Percentiles rank a stretch among this genome's conserved stretches.
phyloP scores from a whole-genome alignment of 352 stramenopile genomes.

The Phytophthora nicotianae region DNA sequence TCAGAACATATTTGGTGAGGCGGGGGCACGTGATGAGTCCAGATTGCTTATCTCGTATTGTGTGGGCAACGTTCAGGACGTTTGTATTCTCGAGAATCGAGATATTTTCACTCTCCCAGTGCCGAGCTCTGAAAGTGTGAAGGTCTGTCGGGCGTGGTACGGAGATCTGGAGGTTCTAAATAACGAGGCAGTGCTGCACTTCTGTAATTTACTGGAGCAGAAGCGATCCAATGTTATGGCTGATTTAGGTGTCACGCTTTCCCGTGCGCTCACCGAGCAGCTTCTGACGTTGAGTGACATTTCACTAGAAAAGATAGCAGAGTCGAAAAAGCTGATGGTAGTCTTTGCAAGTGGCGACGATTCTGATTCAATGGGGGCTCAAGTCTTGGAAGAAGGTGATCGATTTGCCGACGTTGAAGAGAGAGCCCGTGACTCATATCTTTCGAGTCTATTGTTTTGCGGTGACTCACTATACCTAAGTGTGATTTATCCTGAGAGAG shows the following conservation, averaged over 20 bases:
- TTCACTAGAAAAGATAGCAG: slow-evolving; percentile 22
- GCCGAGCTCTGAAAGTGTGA: slow-evolving; percentile 1
- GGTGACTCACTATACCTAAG: slow-evolving; percentile 53
- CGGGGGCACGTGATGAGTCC: neutral
- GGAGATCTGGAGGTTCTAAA: slow-evolving; percentile 53
- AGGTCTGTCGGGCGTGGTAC: slow-evolving; percentile 51
- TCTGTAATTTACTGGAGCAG: slow-evolving; percentile 28
- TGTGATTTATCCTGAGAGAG: slow-evolving; percentile 36
- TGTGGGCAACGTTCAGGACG: slow-evolving; percentile 15
- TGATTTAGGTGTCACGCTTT: slow-evolving; percentile 24
- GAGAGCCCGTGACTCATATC: slow-evolving; percentile 30
- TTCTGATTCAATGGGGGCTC: slow-evolving; percentile 19
- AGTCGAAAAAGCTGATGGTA: slow-evolving; percentile 36
- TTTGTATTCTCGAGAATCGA: slow-evolving; percentile 32
- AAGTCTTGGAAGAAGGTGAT: slow-evolving; percentile 35
- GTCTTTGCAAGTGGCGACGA: slow-evolving; percentile 25
- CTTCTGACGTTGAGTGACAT: slow-evolving; percentile 30
- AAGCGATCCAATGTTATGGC: slow-evolving; percentile 6
- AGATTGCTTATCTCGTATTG: slow-evolving; percentile 39
- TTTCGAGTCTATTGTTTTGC: slow-evolving; percentile 58
- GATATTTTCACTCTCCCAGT: slow-evolving; percentile 35
- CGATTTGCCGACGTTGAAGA: slow-evolving; percentile 44
- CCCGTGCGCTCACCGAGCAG: slow-evolving; percentile 29
- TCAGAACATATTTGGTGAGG: slow-evolving; percentile 25
- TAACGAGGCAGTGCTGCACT: slow-evolving; percentile 27